Conservation (phyloP, 139 green algal species). For the Chlorella sp. region DNA sequence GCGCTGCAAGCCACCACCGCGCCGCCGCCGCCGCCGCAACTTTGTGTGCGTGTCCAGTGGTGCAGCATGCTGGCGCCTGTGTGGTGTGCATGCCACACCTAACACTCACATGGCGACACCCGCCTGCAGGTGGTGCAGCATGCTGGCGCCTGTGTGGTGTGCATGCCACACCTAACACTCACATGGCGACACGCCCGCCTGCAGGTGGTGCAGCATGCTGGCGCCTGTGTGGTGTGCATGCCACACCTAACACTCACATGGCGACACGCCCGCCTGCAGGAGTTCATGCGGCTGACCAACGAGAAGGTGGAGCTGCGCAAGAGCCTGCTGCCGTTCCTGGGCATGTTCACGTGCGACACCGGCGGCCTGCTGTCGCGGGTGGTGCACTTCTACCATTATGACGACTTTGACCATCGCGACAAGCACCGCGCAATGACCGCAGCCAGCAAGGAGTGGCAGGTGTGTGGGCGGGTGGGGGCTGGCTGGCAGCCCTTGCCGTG, state of each 20-base stretch:
- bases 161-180: no score
- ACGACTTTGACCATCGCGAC: conserved; percentile 42
- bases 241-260: no score
- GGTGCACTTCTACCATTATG: conserved; percentile 31
- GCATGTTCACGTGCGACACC: conserved; percentile 51
- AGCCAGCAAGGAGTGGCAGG: conserved; percentile 24
- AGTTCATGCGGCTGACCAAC: conserved; percentile 34
- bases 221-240: no score
- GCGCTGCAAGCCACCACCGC: no score
- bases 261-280: no score
- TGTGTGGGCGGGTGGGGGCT: no score
- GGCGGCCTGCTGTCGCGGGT: conserved; percentile 39
- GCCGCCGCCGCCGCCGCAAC: neutral
- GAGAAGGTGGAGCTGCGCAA: conserved; percentile 31
- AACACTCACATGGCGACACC: no score
- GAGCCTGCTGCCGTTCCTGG: conserved; percentile 40
- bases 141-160: neutral
- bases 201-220: neutral
- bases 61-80: neutral
- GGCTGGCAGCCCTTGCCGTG: no score
- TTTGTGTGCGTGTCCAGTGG: neutral
- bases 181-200: no score
- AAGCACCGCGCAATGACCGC: conserved; percentile 5
- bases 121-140: neutral
- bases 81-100: no score